These are phyloP conservation scores for Dendrocalamus sinicus DNA, from an alignment of 176 grass and related monocot species.

Conservation along the genomic window DNA sequence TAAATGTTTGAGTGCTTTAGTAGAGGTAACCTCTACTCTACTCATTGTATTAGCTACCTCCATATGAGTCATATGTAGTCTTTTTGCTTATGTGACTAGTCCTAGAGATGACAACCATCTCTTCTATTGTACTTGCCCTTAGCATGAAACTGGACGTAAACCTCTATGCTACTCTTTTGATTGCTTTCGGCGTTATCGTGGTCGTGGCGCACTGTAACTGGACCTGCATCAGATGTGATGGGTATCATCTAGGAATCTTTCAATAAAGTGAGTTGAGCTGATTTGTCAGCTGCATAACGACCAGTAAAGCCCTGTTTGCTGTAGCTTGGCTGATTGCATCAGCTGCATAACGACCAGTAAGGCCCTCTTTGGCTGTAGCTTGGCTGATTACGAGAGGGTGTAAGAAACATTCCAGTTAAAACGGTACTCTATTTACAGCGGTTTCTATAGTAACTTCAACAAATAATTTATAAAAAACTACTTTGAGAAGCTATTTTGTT, in stretches of 20 bases:
- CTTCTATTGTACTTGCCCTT: too few relatives aligned
- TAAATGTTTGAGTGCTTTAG: too few relatives aligned
- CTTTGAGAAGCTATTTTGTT: too few relatives aligned
- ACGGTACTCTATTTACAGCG: fast-evolving
- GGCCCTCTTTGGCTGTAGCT: too few relatives aligned
- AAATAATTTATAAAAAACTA: too few relatives aligned
- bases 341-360: background rate
- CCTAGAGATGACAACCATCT: too few relatives aligned
- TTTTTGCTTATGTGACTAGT: too few relatives aligned
- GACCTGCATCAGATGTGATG: background rate
- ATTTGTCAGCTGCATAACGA: background rate
- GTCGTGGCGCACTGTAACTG: background rate
- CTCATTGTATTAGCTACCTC: too few relatives aligned
- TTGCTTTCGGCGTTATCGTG: background rate
- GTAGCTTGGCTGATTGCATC: background rate
- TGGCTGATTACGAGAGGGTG: too few relatives aligned
- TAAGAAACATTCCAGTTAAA: too few relatives aligned
- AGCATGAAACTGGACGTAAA: background rate
- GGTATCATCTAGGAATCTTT: background rate
- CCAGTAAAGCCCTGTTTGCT: background rate
- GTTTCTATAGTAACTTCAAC: fast-evolving
- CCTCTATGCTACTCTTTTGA: background rate
- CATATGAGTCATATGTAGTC: too few relatives aligned
- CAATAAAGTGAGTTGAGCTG: background rate
- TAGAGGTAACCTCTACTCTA: too few relatives aligned